Evolutionary conservation across 1,284 basidiomycete genomes (phyloP), one percentile per base, ranked within the genome.

Genomic region (Cerrena zonata): DNA sequence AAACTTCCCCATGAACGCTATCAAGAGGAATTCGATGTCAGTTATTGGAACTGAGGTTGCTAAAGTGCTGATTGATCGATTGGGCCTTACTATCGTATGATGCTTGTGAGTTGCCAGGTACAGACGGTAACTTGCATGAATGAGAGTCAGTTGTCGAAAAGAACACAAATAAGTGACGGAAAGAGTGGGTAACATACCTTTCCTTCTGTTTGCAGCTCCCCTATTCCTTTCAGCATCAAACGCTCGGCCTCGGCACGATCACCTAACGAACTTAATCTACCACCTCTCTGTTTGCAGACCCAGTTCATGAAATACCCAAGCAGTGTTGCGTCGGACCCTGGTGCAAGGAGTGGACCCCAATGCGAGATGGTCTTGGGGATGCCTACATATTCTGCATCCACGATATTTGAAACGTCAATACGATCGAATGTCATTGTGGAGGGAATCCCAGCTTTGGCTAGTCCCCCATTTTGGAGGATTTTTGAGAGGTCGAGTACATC

Each of bases 261-360:
- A n/a, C 41, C 54, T 2, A 26, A 5, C 15, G 30, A 34, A 34
- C 15, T 34, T 7, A 34, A 7, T 7, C 15, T 34, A 15, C 18
- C 43, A 26, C 13, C 48, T n/a, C 12, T 22, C 49, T 21, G 58
- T 50, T 12, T 26, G 43, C 12, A n/a, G n/a, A 40, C 30, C 74
- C 75, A 76, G 48, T 77, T 76, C 72, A 75, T 72, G 47, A 72
- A 76, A 46, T 72, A 71, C n/a, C 69, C 73, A 4, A 73, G 53
- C 11, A 76, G 58, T 0, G 69, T 53, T 1, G 70, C 64, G 26
- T 60, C 26, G 19, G 47, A 42, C 13, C 55, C 61, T 2, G 54
- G 54, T 18, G 53, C 54, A n/a, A 77, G 63, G 2, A 73, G 51
- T 13, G 68, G 66, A 0, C 59, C 62, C 75, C 75, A 77, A 2